Percentiles rank a stretch among this genome's conserved stretches.
Evolutionary conservation across 2,329 filamentous ascomycete genomes (phyloP).

Genomic region (Fulvia fulva): DNA sequence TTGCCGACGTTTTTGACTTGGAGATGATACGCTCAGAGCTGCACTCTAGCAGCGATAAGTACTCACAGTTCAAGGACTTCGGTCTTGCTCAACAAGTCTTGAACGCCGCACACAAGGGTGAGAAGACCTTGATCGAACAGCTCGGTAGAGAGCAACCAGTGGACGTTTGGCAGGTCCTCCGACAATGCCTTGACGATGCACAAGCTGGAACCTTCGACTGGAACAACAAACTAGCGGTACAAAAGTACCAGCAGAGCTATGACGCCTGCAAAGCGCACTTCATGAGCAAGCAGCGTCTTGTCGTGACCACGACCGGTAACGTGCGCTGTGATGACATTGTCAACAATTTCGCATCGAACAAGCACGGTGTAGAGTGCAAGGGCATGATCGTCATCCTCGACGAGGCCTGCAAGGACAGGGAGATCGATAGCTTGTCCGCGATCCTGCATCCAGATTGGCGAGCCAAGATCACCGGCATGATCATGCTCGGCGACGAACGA

Average conservation of each 20-base stretch:
- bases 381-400: constrained; percentile 18
- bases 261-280: constrained; percentile 18
- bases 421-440: constrained; percentile 17
- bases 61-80: constrained; percentile 8
- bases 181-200: constrained; percentile 9
- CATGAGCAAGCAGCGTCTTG: constrained; percentile 8
- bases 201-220: constrained; percentile 15
- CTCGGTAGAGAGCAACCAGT: constrained; percentile 2
- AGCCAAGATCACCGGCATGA: constrained; percentile 16
- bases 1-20: constrained; percentile 12
- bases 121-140: background rate
- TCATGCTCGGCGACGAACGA: constrained; percentile 19
- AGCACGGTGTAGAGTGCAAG: constrained; percentile 9
- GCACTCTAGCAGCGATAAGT: constrained; percentile 10
- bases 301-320: constrained; percentile 23
- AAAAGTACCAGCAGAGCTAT: constrained; percentile 13
- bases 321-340: constrained; percentile 13
- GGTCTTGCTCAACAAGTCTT: constrained; percentile 14
- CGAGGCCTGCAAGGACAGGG: constrained; percentile 22
- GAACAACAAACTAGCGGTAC: constrained; percentile 5
- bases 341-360: constrained; percentile 16
- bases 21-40: constrained; percentile 16
- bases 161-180: constrained; percentile 14
- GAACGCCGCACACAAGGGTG: constrained; percentile 3
- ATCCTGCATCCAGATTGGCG: constrained; percentile 13